Evolutionary conservation across 176 grass and related monocot species (phyloP).

Genomic region (Oryza officinalis): DNA sequence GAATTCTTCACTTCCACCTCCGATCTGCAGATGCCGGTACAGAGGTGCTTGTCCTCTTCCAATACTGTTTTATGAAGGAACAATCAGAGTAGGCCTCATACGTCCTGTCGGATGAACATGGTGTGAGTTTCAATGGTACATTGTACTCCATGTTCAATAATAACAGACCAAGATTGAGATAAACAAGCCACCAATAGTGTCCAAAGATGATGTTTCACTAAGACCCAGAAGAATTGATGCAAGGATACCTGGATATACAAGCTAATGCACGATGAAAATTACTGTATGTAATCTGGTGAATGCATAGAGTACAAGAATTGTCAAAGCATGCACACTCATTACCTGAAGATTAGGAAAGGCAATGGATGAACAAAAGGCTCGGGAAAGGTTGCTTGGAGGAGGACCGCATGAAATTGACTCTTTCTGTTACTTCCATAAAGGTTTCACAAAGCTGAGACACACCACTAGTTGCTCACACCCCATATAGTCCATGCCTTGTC

Average conservation of each 20-base stretch:
- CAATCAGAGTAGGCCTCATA: not conserved
- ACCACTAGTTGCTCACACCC: slow-evolving; percentile 19
- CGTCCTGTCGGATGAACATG: not conserved
- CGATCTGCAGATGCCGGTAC: not conserved
- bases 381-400: slow-evolving; percentile 15
- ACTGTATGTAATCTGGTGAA: not conserved
- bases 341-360: slow-evolving; percentile 34
- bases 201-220: not conserved
- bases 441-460: slow-evolving; percentile 35
- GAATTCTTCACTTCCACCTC: not conserved
- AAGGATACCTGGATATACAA: not conserved
- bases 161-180: not conserved
- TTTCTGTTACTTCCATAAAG: not conserved
- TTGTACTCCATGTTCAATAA: not conserved
- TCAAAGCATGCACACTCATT: slow-evolving; percentile 26
- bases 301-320: slow-evolving; percentile 19
- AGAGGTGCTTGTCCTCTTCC: not conserved
- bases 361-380: slow-evolving; percentile 20
- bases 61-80: not conserved
- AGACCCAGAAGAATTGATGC: not conserved
- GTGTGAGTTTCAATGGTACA: not conserved
- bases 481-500: not conserved
- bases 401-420: slow-evolving; percentile 19
- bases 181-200: not conserved
- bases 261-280: not conserved